Conservation (phyloP, 2,329 filamentous ascomycete species). For the Meredithiella fracta region DNA sequence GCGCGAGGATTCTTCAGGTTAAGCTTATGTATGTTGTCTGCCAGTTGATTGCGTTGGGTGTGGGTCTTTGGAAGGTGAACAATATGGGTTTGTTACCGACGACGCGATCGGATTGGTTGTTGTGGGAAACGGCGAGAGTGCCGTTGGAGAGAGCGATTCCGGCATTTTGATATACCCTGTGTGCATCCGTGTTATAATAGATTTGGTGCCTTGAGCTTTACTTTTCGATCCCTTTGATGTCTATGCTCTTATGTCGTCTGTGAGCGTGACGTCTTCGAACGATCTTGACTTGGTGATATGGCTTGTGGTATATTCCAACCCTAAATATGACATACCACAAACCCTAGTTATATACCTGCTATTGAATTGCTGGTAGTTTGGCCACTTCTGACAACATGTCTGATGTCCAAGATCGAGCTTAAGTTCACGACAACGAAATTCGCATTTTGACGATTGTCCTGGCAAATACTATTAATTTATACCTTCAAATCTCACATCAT, state of each 20-base stretch:
- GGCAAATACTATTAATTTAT: not conserved
- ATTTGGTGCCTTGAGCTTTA: not conserved
- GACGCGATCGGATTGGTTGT: constrained; percentile 91
- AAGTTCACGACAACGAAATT: not conserved
- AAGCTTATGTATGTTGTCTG: constrained; percentile 79
- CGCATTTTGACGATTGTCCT: not conserved
- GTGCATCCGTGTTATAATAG: not conserved
- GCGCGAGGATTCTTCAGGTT: constrained; percentile 56
- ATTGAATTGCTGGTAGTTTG: not conserved
- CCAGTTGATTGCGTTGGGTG: constrained; percentile 64
- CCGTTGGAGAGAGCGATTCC: constrained; percentile 50
- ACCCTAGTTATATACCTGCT: not conserved
- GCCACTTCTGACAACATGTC: constrained; percentile 1
- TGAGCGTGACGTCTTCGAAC: no score
- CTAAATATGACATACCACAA: not conserved
- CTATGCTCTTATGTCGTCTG: not conserved
- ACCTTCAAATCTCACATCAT: not conserved
- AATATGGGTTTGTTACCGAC: constrained; percentile 93
- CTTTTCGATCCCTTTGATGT: not conserved
- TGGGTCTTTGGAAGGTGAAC: constrained; percentile 95
- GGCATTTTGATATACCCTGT: constrained; percentile 26
- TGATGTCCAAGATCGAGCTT: not conserved
- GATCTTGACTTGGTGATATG: no score
- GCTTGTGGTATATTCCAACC: no score
- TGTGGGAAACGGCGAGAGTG: constrained; percentile 70